phyloP scores from a whole-genome alignment of 2,329 filamentous ascomycete genomes.

The Tolypocladium endophyticum region DNA sequence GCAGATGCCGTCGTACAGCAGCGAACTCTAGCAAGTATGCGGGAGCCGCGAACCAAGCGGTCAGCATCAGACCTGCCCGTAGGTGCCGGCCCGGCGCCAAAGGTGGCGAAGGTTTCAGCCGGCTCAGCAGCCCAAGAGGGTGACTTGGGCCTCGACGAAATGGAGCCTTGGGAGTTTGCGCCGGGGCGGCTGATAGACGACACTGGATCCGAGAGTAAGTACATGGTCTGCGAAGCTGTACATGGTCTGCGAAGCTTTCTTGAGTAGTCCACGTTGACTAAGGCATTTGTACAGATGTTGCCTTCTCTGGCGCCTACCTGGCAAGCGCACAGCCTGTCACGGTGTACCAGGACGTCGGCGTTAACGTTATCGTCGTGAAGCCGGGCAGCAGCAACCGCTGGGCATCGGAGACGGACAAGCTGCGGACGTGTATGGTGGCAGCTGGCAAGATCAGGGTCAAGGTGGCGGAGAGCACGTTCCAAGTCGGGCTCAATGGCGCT shows the following conservation, averaged over 20 bases:
- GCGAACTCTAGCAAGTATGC: neutral
- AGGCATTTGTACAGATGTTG: constrained; percentile 22
- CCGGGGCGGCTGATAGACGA: constrained; percentile 27
- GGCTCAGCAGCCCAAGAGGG: constrained; percentile 2
- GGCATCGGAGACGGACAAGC: constrained; percentile 13
- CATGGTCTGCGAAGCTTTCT: neutral
- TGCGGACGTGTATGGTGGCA: constrained; percentile 29
- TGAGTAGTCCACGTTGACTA: neutral
- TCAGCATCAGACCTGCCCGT: neutral
- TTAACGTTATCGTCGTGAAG: constrained; percentile 30
- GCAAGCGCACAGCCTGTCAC: constrained; percentile 22
- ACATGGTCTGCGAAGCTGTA: constrained; percentile 6
- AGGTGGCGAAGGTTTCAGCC: neutral
- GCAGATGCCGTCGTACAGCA: neutral
- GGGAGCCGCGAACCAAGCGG: neutral
- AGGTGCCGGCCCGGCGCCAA: neutral
- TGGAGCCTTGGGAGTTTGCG: constrained; percentile 35
- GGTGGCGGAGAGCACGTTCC: constrained; percentile 24
- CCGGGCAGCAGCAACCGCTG: constrained; percentile 24
- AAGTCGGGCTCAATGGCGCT: constrained; percentile 31
- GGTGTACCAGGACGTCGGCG: constrained; percentile 25
- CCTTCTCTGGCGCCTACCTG: constrained; percentile 31
- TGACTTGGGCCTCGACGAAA: constrained; percentile 13
- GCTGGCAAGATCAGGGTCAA: constrained; percentile 30
- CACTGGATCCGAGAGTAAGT: constrained; percentile 24